A percentile compares a stretch with the other conserved stretches of the same genome.
These are phyloP conservation scores for Alternaria sp. DNA, from an alignment of 2,329 filamentous ascomycete genomes.

Conservation along the genomic window DNA sequence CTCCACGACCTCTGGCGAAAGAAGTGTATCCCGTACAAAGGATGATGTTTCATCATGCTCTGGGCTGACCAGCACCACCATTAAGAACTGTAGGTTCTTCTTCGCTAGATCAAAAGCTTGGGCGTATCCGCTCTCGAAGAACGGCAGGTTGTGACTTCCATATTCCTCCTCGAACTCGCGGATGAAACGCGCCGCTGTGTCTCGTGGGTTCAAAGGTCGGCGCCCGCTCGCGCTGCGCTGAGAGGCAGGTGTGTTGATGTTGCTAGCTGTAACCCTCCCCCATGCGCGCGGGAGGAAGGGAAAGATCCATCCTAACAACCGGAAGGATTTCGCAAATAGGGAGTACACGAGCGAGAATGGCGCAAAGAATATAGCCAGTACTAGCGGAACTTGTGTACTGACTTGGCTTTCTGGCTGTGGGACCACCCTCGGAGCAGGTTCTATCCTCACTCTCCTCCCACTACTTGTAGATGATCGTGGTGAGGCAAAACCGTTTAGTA, in stretches of 20 bases:
- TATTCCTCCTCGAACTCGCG: conserved; percentile 97
- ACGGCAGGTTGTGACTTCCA: conserved; percentile 74
- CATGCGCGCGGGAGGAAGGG: conserved; percentile 78
- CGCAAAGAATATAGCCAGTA: conserved; percentile 80
- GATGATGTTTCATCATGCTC: conserved; percentile 91
- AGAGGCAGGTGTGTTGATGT: conserved; percentile 52
- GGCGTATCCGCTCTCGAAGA: conserved; percentile 89
- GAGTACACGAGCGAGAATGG: conserved; percentile 83
- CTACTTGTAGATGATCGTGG: conserved; percentile 46
- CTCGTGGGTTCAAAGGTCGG: conserved; percentile 80
- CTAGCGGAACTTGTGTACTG: conserved; percentile 74
- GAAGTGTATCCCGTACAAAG: conserved; percentile 84
- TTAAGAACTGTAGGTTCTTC: conserved; percentile 86
- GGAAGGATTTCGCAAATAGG: conserved; percentile 73
- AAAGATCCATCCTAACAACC: conserved; percentile 79
- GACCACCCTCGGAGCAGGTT: conserved; percentile 83
- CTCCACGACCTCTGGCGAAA: conserved; percentile 75
- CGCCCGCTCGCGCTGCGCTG: conserved; percentile 71
- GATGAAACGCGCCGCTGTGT: conserved; percentile 87
- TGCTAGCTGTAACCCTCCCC: conserved; percentile 61
- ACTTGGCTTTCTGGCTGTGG: conserved; percentile 74
- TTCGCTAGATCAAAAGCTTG: conserved; percentile 91
- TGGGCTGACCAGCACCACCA: conserved; percentile 88
- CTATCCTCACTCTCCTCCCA: conserved; percentile 56
- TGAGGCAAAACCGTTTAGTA: conserved; percentile 62